Conservation (phyloP, 306 rosid species). For the Amphicarpaea edgeworthii region DNA sequence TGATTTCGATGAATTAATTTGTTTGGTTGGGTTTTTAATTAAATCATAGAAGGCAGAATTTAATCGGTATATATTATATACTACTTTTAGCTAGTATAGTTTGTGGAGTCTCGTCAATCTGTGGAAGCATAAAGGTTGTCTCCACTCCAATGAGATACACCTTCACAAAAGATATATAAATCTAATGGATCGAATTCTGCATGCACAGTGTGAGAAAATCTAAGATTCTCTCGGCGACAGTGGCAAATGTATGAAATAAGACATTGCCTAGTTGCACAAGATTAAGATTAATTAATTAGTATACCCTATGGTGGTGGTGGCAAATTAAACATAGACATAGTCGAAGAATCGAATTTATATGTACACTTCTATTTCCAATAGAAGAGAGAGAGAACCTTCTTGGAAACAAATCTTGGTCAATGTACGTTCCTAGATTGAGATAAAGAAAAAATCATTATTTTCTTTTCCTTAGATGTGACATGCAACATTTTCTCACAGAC, state of each 20-base stretch:
- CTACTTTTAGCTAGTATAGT: not conserved
- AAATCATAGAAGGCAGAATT: not conserved
- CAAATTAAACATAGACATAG: conserved; percentile 49
- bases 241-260: conserved; percentile 39
- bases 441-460: conserved; percentile 34
- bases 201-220: conserved; percentile 12
- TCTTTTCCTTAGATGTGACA: conserved; percentile 15
- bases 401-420: conserved; percentile 59
- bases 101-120: conserved; percentile 45
- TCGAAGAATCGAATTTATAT: conserved; percentile 71
- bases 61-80: conserved; percentile 4
- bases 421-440: conserved; percentile 49
- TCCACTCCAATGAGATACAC: conserved; percentile 36
- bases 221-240: conserved; percentile 40
- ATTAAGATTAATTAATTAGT: no score
- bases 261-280: conserved; percentile 42
- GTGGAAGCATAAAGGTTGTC: conserved; percentile 46
- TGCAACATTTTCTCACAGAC: conserved; percentile 5
- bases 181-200: conserved; percentile 46
- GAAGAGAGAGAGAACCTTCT: conserved; percentile 50
- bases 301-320: conserved; percentile 30
- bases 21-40: not conserved
- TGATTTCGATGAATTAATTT: not conserved
- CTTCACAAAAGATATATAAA: conserved; percentile 27
- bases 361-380: conserved; percentile 44